Conservation (phyloP, 441 rosid genomes). For the Pelargonium australe region DNA sequence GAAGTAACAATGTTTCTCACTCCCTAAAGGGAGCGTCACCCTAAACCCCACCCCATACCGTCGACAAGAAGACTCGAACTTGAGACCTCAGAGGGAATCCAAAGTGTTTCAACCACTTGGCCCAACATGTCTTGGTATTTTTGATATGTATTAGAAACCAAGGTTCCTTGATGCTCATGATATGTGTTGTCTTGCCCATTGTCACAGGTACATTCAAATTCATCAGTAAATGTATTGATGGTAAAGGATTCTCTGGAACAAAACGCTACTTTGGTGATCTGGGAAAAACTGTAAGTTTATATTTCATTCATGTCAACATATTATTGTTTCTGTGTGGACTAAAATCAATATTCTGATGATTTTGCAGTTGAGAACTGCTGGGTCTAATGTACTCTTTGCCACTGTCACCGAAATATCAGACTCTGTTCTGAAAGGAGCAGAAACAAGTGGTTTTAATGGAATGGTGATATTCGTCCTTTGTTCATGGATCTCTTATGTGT, state of each 20-base stretch:
- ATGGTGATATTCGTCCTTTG: constrained; percentile 45
- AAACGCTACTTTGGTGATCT: constrained; percentile 93
- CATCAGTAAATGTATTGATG: constrained; percentile 66
- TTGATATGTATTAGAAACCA: constrained; percentile 1
- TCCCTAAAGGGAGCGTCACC: too few relatives aligned
- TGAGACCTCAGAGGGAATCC: too few relatives aligned
- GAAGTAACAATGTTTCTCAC: too few relatives aligned
- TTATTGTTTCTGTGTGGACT: constrained; percentile 14
- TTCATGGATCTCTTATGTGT: constrained; percentile 9
- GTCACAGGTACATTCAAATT: constrained; percentile 75
- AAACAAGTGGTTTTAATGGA: constrained; percentile 91
- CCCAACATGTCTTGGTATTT: too few relatives aligned
- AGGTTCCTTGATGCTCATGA: not conserved
- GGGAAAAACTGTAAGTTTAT: constrained; percentile 69
- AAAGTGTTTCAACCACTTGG: too few relatives aligned
- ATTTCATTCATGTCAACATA: constrained; percentile 15
- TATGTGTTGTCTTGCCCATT: not conserved
- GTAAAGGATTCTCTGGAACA: constrained; percentile 78
- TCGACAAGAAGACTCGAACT: too few relatives aligned
- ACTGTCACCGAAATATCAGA: constrained; percentile 92
- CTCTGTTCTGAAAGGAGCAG: constrained; percentile 83
- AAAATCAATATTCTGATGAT: constrained; percentile 24
- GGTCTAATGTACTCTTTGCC: constrained; percentile 79
- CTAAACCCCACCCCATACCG: too few relatives aligned
- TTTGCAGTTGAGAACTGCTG: constrained; percentile 76